Base-by-base conservation (phyloP, 768 basidiomycete genomes). In the Cystobasidium tubakii region DNA sequence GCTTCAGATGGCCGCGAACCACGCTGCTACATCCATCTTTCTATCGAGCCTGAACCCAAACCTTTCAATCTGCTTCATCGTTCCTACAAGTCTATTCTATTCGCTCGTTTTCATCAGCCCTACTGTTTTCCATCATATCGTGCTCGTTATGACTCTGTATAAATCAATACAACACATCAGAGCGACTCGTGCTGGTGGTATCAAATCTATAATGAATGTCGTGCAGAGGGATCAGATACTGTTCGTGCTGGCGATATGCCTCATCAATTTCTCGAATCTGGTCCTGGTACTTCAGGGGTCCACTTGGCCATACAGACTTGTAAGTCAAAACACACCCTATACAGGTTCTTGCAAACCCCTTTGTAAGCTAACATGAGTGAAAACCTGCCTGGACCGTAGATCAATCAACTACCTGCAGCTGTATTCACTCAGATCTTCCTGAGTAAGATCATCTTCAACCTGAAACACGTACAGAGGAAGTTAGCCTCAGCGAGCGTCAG, bases 361-460 rank as follows among this genome's bases (percentile, higher is more conserved):
- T n/a, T n/a, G n/a, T n/a, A n/a, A n/a, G n/a, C n/a, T n/a, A n/a
- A n/a, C n/a, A n/a, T n/a, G n/a, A n/a, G n/a, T n/a, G 29, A 31
- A 43, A n/a, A 55, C 27, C 53, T 55, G n/a, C n/a, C n/a, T n/a
- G n/a, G n/a, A n/a, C n/a, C n/a, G n/a, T n/a, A 74, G 25, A 55
- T 76, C 73, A 71, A 71, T 50, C 60, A 57, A 33, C 62, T 74
- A 34, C 69, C 73, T 21, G 31, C 75, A 7, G 44, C 73, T 46
- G 63, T 42, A 54, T 34, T 76, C 62, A 74, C 77, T 34, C 77
- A 77, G 57, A 70, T 76, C 33, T 62, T 77, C 65, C 65, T 76
- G n/a, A n/a, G 66, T 13, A 62, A 67, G 54, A 64, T 76, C 50
- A 66, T 44, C 44, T 76, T 76, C 63, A 57, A 33, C 34, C 29